Evolutionary conservation across 2,329 filamentous ascomycete species (phyloP).

Genomic region (Fusarium sterilihyphosum): DNA sequence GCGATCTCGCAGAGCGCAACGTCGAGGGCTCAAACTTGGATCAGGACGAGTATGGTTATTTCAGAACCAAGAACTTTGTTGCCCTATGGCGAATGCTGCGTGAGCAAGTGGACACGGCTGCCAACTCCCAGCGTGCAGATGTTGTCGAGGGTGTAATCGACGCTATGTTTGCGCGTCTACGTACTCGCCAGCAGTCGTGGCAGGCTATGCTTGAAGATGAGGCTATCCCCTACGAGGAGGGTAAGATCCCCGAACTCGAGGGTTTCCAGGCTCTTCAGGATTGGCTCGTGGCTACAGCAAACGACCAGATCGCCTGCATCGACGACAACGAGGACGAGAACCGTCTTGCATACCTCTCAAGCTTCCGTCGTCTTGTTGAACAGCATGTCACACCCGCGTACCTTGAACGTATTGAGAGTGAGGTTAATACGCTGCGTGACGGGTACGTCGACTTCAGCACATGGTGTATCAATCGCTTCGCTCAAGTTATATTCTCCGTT

Average conservation of each 20-base stretch:
- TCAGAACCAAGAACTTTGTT: conserved; percentile 89
- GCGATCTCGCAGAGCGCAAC: conserved; percentile 81
- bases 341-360: conserved; percentile 82
- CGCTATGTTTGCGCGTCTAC: conserved; percentile 90
- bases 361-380: conserved; percentile 86
- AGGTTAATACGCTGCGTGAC: conserved; percentile 81
- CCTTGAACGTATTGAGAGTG: conserved; percentile 75
- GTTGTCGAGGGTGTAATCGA: conserved; percentile 96
- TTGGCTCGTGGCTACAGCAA: conserved; percentile 96
- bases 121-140: conserved; percentile 85
- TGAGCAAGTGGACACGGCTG: conserved; percentile 88
- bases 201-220: conserved; percentile 90
- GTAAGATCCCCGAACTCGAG: conserved; percentile 64
- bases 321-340: conserved; percentile 86
- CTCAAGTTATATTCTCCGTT: conserved; percentile 85
- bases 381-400: conserved; percentile 83
- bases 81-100: conserved; percentile 98
- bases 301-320: conserved; percentile 98
- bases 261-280: conserved; percentile 86
- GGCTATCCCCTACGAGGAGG: conserved; percentile 74
- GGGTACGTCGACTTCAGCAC: conserved; percentile 96
- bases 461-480: conserved; percentile 90
- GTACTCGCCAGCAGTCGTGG: conserved; percentile 84
- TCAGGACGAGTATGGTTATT: conserved; percentile 87
- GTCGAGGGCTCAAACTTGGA: conserved; percentile 81